These are phyloP conservation scores for Kwoniella newhampshirensis DNA, from an alignment of 768 basidiomycete genomes.

Conservation along the genomic window DNA sequence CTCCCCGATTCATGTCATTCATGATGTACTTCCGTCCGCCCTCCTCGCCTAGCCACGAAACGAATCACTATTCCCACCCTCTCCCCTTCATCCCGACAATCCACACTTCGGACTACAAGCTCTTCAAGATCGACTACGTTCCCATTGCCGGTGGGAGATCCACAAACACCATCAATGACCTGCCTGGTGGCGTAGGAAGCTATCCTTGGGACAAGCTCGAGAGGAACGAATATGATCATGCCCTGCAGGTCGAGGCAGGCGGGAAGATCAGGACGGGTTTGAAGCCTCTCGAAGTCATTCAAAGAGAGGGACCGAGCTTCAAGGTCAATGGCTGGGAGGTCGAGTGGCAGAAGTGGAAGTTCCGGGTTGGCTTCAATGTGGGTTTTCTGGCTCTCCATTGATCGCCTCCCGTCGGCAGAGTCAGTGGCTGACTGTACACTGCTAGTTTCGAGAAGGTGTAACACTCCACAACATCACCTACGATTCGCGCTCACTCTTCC, in stretches of 20 bases:
- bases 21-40: conserved; percentile 10
- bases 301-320: conserved; percentile 26
- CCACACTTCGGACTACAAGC: conserved; percentile 14
- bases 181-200: conserved; percentile 7
- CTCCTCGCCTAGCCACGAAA: conserved; percentile 6
- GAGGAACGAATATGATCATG: conserved; percentile 13
- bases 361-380: conserved; percentile 70
- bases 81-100: conserved; percentile 17
- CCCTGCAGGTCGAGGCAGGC: background rate
- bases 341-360: conserved; percentile 95
- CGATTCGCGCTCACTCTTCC: conserved; percentile 31
- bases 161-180: conserved; percentile 10
- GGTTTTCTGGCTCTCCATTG: too few species aligned
- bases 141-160: conserved; percentile 15
- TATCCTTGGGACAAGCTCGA: conserved; percentile 19
- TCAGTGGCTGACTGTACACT: background rate
- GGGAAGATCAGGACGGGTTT: conserved; percentile 1
- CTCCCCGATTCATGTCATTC: conserved; percentile 16
- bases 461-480: conserved; percentile 34
- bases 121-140: conserved; percentile 11
- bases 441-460: conserved; percentile 27
- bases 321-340: conserved; percentile 67
- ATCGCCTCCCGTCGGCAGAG: background rate
- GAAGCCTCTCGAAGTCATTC: conserved; percentile 3
- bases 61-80: conserved; percentile 23